A percentile compares a stretch with the other conserved stretches of the same genome.
phyloP scores from a whole-genome alignment of 2,329 filamentous ascomycete genomes.

The Coniosporium tulheliwenetii region DNA sequence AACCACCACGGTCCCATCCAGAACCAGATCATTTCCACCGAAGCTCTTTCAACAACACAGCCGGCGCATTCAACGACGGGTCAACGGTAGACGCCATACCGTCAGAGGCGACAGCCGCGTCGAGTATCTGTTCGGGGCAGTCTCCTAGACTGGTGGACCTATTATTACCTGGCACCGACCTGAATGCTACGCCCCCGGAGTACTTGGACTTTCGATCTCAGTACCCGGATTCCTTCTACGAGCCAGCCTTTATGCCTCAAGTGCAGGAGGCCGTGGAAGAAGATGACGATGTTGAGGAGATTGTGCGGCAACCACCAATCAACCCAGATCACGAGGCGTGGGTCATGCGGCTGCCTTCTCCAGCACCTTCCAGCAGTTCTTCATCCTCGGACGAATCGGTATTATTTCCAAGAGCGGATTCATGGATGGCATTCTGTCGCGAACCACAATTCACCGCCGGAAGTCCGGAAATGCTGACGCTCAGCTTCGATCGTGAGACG shows the following conservation, averaged over 20 bases:
- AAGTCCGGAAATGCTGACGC: slow-evolving; percentile 45
- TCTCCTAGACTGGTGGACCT: slow-evolving; percentile 33
- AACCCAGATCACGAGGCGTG: slow-evolving; percentile 17
- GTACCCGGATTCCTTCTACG: slow-evolving; percentile 17
- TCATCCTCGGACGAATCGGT: slow-evolving; percentile 13
- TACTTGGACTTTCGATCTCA: slow-evolving; percentile 17
- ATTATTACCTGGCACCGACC: slow-evolving; percentile 30
- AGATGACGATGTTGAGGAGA: slow-evolving; percentile 39
- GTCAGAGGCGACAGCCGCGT: slow-evolving; percentile 14
- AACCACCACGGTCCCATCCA: slow-evolving; percentile 12
- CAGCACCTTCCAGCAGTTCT: slow-evolving; percentile 18
- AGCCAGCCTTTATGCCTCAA: slow-evolving; percentile 10
- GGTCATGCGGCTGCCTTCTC: slow-evolving; percentile 21
- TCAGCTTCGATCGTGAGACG: slow-evolving; percentile 49
- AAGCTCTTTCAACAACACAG: slow-evolving; percentile 16
- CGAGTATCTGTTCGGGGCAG: slow-evolving; percentile 25
- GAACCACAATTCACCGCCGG: slow-evolving; percentile 33
- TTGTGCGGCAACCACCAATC: slow-evolving; percentile 26
- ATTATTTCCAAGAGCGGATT: neutral
- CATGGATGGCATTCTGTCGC: slow-evolving; percentile 19
- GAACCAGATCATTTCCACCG: slow-evolving; percentile 16
- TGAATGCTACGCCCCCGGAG: slow-evolving; percentile 22
- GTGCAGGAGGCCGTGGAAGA: slow-evolving; percentile 12
- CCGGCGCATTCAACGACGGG: slow-evolving; percentile 21
- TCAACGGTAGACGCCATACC: slow-evolving; percentile 12